Evolutionary conservation across 148 eudicot genomes (phyloP), one percentile per base, ranked within the genome.

Genomic region (Bassia scoparia): DNA sequence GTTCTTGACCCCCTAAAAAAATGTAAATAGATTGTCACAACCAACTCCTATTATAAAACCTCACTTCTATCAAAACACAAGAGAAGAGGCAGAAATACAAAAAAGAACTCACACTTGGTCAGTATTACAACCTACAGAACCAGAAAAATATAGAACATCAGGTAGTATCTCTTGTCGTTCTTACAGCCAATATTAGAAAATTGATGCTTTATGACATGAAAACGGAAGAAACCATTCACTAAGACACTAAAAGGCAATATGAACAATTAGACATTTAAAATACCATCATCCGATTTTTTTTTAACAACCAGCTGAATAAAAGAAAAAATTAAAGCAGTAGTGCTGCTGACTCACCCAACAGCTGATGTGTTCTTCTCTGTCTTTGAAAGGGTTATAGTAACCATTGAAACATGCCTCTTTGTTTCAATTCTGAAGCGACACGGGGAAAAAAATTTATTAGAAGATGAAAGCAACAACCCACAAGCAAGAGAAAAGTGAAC

Each of bases 401-500:
- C 87, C 98, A 94, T 91, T 38, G 98, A 91, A 52, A 94, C 98
- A 81, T 94, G 97, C 86, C 98, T 88, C 23, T 89, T 91, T 38
- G 98, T 94, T 84, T 94, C 95, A 82, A 94, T 77, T 54, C 98
- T 94, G 89, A 46, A 73, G 37, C 7, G 61, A 69, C 10, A 56
- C 14, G 27, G 26, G 30, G 7, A 61, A 10, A 31, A 5, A 31
- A 54, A 53, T 56, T 53, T n/a, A 56, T n/a, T 52, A 18, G 14
- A 10, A 33, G 38, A 30, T 23, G 35, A 23, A 38, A 30, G 3
- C 20, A 35, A 33, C 23, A 49, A 33, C 0, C 49, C 67, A 37
- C 34, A 60, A 61, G 61, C 29, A 24, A 31, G 2, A 52, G 35
- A 60, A 23, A 24, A 15, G 33, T 17, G 11, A 15, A 27, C 29